These are phyloP conservation scores for Elsinoe australis DNA, from an alignment of 2,329 filamentous ascomycete species.

Conservation along the genomic window DNA sequence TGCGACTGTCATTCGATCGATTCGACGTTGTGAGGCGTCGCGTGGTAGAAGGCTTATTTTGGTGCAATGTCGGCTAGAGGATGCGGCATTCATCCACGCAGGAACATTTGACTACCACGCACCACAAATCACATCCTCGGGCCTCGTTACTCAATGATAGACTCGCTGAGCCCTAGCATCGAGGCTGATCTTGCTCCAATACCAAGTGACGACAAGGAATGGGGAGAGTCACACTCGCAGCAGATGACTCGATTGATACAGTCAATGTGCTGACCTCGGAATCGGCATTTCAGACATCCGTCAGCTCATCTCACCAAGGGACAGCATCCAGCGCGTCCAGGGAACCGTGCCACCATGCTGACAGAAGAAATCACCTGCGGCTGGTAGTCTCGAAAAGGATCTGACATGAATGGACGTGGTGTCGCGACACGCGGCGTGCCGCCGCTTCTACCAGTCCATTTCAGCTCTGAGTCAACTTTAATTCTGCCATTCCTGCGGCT, in stretches of 20 bases:
- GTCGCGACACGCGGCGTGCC: too few species aligned
- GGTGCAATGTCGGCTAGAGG: constrained; percentile 1
- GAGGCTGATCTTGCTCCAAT: neutral
- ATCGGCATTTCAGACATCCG: too few species aligned
- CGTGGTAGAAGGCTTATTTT: constrained; percentile 10
- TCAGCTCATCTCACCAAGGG: too few species aligned
- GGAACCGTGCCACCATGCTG: too few species aligned
- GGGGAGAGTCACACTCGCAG: neutral
- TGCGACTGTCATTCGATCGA: constrained; percentile 13
- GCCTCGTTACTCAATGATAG: constrained; percentile 7
- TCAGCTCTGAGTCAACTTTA: too few species aligned
- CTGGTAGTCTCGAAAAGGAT: too few species aligned
- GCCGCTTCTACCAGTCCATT: too few species aligned
- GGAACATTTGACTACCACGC: neutral
- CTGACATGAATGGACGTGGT: neutral
- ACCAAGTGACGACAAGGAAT: constrained; percentile 5
- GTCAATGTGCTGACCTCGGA: too few species aligned
- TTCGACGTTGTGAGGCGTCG: constrained; percentile 8
- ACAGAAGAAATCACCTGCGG: too few species aligned
- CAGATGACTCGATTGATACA: neutral
- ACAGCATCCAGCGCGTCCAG: too few species aligned
- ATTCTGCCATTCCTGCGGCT: constrained; percentile 1
- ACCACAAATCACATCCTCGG: neutral
- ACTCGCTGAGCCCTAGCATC: too few species aligned
- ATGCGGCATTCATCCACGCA: neutral